A percentile compares a stretch with the other conserved stretches of the same genome.
phyloP scores from a whole-genome alignment of 371 early-diverging fungal genomes.

The Mortierella sp. region DNA sequence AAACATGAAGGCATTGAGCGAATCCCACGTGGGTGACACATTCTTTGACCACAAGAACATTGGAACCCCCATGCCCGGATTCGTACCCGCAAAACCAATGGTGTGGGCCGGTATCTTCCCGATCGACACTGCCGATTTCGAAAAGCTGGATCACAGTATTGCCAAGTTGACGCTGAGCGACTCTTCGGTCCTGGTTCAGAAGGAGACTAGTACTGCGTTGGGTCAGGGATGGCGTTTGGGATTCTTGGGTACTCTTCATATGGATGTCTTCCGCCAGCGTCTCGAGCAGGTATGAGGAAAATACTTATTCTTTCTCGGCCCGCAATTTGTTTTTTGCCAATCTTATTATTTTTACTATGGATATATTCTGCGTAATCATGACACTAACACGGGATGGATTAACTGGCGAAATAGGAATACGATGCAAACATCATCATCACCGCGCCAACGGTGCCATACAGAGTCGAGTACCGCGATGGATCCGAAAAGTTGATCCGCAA shows the following conservation, averaged over 20 bases:
- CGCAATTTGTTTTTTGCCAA: neutral
- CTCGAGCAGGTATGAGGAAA: constrained; percentile 82
- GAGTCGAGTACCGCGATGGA: constrained; percentile 73
- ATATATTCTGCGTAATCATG: neutral
- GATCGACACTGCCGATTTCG: constrained; percentile 90
- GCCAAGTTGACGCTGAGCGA: constrained; percentile 95
- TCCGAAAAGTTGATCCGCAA: constrained; percentile 79
- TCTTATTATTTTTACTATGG: neutral
- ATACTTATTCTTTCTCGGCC: too few species aligned
- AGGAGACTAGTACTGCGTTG: constrained; percentile 90
- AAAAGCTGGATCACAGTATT: constrained; percentile 90
- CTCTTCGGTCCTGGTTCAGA: constrained; percentile 90
- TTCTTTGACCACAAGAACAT: constrained; percentile 78
- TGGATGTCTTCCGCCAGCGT: constrained; percentile 98
- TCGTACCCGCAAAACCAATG: constrained; percentile 94
- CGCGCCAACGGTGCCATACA: constrained; percentile 94
- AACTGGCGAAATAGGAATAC: constrained; percentile 82
- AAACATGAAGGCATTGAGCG: constrained; percentile 94
- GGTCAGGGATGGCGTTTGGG: constrained; percentile 99
- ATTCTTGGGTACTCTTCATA: constrained; percentile 95
- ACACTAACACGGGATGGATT: neutral
- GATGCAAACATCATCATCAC: constrained; percentile 93
- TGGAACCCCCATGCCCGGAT: constrained; percentile 89
- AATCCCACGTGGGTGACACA: constrained; percentile 98
- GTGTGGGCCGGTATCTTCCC: constrained; percentile 94